phyloP scores from a whole-genome alignment of 805 yeast genomes.

The Tetrapisispora arboricola region DNA sequence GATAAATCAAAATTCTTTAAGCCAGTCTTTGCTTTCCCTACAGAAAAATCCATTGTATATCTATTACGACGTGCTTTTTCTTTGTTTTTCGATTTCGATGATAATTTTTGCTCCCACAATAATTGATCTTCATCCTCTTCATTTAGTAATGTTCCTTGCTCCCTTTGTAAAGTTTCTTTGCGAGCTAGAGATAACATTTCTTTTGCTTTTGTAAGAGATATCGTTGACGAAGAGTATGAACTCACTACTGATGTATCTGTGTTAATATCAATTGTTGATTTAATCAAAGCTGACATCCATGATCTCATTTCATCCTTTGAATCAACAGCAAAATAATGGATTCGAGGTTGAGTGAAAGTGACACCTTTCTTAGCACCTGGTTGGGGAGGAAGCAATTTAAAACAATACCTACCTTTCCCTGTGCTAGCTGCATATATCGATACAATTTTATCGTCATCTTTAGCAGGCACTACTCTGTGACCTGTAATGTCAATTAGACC shows the following conservation, averaged over 20 bases:
- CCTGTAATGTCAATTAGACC: slow-evolving; percentile 95
- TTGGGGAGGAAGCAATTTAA: slow-evolving; percentile 91
- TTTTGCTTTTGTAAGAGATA: slow-evolving; percentile 77
- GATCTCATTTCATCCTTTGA: slow-evolving; percentile 81
- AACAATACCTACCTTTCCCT: slow-evolving; percentile 88
- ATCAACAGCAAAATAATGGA: slow-evolving; percentile 94
- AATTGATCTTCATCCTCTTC: slow-evolving; percentile 25
- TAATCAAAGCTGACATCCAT: slow-evolving; percentile 92
- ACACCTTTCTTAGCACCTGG: slow-evolving; percentile 94
- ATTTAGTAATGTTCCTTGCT: slow-evolving; percentile 26
- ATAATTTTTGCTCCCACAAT: slow-evolving; percentile 23
- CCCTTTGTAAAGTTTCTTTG: slow-evolving; percentile 54
- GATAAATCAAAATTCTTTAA: background rate
- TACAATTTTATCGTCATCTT: slow-evolving; percentile 74
- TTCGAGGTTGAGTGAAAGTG: slow-evolving; percentile 91
- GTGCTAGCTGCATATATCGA: slow-evolving; percentile 87
- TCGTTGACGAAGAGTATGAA: slow-evolving; percentile 92
- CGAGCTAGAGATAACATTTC: slow-evolving; percentile 74
- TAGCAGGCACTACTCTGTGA: slow-evolving; percentile 77
- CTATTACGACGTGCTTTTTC: slow-evolving; percentile 3
- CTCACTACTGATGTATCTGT: slow-evolving; percentile 86
- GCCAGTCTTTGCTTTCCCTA: background rate
- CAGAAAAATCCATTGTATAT: slow-evolving; percentile 1
- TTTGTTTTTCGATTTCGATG: background rate
- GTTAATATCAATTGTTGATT: slow-evolving; percentile 93